Evolutionary conservation across 257 asterid genomes (phyloP).

Genomic region (Asclepias syriaca): DNA sequence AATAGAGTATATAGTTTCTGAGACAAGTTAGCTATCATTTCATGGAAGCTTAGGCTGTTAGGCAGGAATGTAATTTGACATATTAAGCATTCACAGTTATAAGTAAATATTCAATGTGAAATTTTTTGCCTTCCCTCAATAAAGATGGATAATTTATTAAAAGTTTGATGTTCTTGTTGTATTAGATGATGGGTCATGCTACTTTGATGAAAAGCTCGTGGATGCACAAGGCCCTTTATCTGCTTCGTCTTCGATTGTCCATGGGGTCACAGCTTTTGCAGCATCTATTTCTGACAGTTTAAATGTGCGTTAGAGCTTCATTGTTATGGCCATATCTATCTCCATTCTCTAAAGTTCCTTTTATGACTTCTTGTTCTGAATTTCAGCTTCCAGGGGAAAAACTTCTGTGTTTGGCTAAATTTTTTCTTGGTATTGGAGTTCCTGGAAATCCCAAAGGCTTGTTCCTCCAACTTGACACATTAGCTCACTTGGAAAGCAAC

Average conservation of each 20-base stretch:
- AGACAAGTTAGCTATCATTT: not conserved
- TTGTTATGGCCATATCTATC: not conserved
- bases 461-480: slow-evolving; percentile 76
- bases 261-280: slow-evolving; percentile 77
- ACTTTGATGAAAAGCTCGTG: slow-evolving; percentile 83
- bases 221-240: slow-evolving; percentile 77
- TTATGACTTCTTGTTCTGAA: slow-evolving; percentile 13
- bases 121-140: not conserved
- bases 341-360: not conserved
- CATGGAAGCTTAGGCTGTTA: not conserved
- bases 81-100: not conserved
- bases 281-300: slow-evolving; percentile 53
- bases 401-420: slow-evolving; percentile 76
- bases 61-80: not conserved
- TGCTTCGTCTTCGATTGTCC: slow-evolving; percentile 77
- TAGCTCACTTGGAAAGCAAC: slow-evolving; percentile 65
- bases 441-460: slow-evolving; percentile 81
- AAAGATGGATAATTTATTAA: not conserved
- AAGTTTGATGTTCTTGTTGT: not conserved
- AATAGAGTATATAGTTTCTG: not conserved
- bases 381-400: slow-evolving; percentile 92
- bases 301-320: slow-evolving; percentile 38
- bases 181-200: slow-evolving; percentile 83
- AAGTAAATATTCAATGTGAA: not conserved
- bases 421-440: slow-evolving; percentile 78